Percentiles rank a stretch among this genome's conserved stretches.
Conservation (phyloP, 108 stramenopile genomes). For the Epipyxis sp. region DNA sequence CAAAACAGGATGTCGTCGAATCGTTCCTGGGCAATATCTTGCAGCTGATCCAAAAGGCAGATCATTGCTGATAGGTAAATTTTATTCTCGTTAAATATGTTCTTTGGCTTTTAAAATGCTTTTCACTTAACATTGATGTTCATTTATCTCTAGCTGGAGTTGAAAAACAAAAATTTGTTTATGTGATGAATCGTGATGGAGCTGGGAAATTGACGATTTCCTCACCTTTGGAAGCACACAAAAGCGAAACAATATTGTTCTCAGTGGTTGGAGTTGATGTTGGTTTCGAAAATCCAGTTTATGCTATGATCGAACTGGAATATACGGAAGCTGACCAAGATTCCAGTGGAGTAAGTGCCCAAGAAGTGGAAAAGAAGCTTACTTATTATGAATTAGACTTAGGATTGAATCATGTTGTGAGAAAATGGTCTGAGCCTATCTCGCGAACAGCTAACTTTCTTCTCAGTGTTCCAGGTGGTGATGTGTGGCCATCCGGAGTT, state of each 20-base stretch:
- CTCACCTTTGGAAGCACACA: constrained; percentile 92
- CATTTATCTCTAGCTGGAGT: constrained; percentile 45
- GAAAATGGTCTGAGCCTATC: constrained; percentile 63
- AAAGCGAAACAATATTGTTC: constrained; percentile 71
- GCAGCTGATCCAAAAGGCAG: constrained; percentile 90
- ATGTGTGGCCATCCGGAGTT: constrained; percentile 85
- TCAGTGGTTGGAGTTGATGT: constrained; percentile 85
- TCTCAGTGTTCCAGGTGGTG: constrained; percentile 84
- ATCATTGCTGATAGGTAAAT: constrained; percentile 68
- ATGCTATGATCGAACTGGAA: constrained; percentile 87
- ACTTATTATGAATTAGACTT: constrained; percentile 97
- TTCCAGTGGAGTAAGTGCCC: constrained; percentile 47
- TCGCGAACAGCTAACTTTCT: constrained; percentile 72
- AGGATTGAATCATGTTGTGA: constrained; percentile 94
- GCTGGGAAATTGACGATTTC: constrained; percentile 73
- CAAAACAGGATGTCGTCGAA: constrained; percentile 77
- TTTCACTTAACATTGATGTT: constrained; percentile 44
- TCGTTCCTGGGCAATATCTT: constrained; percentile 91
- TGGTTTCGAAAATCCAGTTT: constrained; percentile 95
- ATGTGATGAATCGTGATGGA: constrained; percentile 81
- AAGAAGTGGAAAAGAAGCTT: constrained; percentile 66
- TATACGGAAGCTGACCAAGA: constrained; percentile 77
- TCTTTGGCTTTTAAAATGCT: constrained; percentile 26
- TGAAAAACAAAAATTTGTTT: constrained; percentile 95
- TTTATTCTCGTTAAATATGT: no score